Evolutionary conservation across 2,329 filamentous ascomycete species (phyloP).

Genomic region (Ophiocordyceps camponoti-saundersi): DNA sequence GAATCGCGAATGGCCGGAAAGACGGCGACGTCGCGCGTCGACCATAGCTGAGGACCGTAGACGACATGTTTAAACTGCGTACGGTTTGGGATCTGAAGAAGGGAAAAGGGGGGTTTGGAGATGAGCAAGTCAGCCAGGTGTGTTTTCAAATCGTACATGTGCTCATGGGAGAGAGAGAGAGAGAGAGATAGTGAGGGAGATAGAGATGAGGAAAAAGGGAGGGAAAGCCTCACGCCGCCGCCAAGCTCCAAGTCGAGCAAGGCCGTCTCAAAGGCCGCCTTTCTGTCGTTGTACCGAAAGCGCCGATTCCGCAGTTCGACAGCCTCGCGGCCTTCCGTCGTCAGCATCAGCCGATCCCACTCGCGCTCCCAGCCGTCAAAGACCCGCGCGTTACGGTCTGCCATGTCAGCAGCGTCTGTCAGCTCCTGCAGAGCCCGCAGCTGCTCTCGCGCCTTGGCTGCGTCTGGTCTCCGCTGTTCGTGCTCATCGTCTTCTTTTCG

Average conservation of each 20-base stretch:
- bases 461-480: not conserved
- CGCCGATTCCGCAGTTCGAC: constrained; percentile 48
- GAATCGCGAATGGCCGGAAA: constrained; percentile 70
- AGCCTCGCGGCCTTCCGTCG: constrained; percentile 60
- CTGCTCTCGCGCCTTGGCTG: not conserved
- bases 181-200: not conserved
- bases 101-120: not conserved
- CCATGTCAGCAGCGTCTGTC: constrained; percentile 39
- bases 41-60: constrained; percentile 70
- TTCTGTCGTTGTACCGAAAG: constrained; percentile 60
- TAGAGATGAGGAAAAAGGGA: no score
- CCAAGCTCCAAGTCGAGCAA: constrained; percentile 58
- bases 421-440: constrained; percentile 15
- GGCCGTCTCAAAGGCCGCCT: constrained; percentile 68
- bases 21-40: constrained; percentile 18
- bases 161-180: not conserved
- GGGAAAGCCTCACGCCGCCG: constrained; percentile 51
- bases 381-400: constrained; percentile 30
- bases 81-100: constrained; percentile 54
- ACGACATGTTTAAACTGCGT: constrained; percentile 90
- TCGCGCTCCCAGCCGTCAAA: constrained; percentile 63
- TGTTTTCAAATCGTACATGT: no score
- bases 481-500: no score
- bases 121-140: not conserved
- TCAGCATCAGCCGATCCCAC: constrained; percentile 60